phyloP scores from a whole-genome alignment of 139 green algal species.

The Coelastrella sp. region DNA sequence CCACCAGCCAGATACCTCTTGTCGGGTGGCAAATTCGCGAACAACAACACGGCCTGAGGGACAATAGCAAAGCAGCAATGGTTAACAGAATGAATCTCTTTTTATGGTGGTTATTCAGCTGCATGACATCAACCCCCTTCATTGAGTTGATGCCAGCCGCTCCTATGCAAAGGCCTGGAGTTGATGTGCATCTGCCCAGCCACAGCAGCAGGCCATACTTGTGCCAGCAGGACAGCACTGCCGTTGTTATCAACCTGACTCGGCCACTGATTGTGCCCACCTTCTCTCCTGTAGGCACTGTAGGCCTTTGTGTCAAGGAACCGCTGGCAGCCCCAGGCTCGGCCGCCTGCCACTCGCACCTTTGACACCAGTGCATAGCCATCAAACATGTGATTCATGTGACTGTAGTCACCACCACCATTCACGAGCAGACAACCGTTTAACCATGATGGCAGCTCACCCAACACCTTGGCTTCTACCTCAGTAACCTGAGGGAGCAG shows the following conservation, averaged over 20 bases:
- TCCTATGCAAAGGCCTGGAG: too few relatives aligned
- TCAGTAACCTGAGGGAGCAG: constrained; percentile 5
- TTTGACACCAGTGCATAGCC: constrained; percentile 75
- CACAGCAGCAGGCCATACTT: too few relatives aligned
- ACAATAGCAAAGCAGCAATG: not conserved
- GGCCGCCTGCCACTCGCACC: constrained; percentile 58
- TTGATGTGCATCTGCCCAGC: too few relatives aligned
- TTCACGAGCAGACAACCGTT: constrained; percentile 69
- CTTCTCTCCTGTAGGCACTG: constrained; percentile 31
- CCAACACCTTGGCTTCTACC: constrained; percentile 46
- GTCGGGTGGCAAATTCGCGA: not conserved
- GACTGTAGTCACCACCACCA: constrained; percentile 63
- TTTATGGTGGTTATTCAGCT: too few relatives aligned
- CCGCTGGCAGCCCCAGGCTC: constrained; percentile 49
- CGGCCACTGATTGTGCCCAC: not conserved
- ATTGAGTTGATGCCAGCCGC: too few relatives aligned
- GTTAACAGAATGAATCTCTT: too few relatives aligned
- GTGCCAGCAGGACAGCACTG: not conserved
- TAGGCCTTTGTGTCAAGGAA: constrained; percentile 61
- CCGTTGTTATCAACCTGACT: not conserved
- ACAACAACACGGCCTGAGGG: constrained; percentile 1
- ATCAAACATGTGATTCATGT: constrained; percentile 84
- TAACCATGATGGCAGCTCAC: constrained; percentile 68
- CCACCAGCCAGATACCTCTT: not conserved
- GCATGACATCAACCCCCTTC: too few relatives aligned